Evolutionary conservation across 306 rosid species (phyloP).

Genomic region (Carpinus viminea): DNA sequence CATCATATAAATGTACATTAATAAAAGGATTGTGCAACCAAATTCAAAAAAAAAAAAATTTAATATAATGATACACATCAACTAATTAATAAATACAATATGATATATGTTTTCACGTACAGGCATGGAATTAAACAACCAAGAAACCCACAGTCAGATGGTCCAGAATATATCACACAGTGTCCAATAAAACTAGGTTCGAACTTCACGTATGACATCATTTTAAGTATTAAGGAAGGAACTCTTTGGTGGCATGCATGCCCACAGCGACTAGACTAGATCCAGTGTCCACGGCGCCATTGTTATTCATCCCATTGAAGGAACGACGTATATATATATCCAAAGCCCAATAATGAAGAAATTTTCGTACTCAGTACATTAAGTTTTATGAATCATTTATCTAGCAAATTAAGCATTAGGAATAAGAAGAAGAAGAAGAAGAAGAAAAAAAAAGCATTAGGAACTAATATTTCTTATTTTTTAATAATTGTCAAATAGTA

Average conservation of each 20-base stretch:
- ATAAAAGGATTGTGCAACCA: too few species aligned
- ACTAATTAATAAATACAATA: not conserved
- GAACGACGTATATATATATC: constrained; percentile 18
- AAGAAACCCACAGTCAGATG: constrained; percentile 45
- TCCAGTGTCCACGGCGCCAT: constrained; percentile 40
- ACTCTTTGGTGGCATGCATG: constrained; percentile 44
- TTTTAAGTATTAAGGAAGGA: constrained; percentile 35
- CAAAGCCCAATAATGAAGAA: constrained; percentile 24
- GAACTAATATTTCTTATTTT: too few species aligned
- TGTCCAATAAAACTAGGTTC: constrained; percentile 37
- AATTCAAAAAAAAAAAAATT: too few species aligned
- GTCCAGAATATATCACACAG: constrained; percentile 42
- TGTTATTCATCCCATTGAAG: constrained; percentile 11
- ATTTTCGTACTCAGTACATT: constrained; percentile 23
- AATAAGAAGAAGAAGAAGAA: too few species aligned
- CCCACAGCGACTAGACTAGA: constrained; percentile 40
- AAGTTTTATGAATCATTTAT: not conserved
- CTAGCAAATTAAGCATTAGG: too few species aligned
- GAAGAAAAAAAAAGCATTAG: too few species aligned
- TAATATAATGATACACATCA: not conserved
- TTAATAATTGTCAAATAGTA: too few species aligned
- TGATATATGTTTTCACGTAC: not conserved
- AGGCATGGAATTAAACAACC: constrained; percentile 46
- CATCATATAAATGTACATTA: too few species aligned
- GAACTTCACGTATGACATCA: constrained; percentile 31